A percentile compares a stretch with the other conserved stretches of the same genome.
phyloP scores from a whole-genome alignment of 2,329 filamentous ascomycete genomes.

The Aspergillus sp. region DNA sequence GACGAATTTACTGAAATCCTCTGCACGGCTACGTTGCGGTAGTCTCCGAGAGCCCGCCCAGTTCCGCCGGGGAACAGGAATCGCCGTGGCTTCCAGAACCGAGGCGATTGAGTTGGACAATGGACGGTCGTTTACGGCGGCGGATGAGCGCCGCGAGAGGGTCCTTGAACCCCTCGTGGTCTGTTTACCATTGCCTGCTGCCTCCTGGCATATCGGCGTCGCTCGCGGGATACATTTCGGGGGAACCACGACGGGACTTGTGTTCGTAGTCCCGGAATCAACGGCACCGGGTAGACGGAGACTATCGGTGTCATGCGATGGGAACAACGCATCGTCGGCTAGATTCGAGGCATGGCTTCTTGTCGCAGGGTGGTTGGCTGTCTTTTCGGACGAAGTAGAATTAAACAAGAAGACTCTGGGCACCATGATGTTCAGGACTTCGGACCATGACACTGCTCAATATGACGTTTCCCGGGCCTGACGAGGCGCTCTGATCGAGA shows the following conservation, averaged over 20 bases:
- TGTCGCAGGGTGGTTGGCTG: slow-evolving; percentile 11
- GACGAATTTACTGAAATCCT: slow-evolving; percentile 48
- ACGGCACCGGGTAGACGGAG: slow-evolving; percentile 10
- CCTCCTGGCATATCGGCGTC: slow-evolving; percentile 10
- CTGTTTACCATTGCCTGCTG: slow-evolving; percentile 10
- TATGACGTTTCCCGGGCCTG: slow-evolving; percentile 19
- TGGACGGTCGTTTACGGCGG: slow-evolving; percentile 28
- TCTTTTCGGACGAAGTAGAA: slow-evolving; percentile 20
- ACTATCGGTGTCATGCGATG: slow-evolving; percentile 7
- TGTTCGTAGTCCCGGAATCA: slow-evolving; percentile 11
- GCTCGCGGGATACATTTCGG: slow-evolving; percentile 21
- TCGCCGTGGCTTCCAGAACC: slow-evolving; percentile 50
- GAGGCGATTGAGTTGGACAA: slow-evolving; percentile 49
- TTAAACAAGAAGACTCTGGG: slow-evolving; percentile 31
- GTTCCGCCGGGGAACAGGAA: slow-evolving; percentile 42
- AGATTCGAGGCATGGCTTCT: slow-evolving; percentile 1
- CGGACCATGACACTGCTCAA: slow-evolving; percentile 7
- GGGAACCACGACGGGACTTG: slow-evolving; percentile 28
- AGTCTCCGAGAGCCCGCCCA: slow-evolving; percentile 31
- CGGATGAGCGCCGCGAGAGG: slow-evolving; percentile 18
- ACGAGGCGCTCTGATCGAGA: slow-evolving; percentile 33
- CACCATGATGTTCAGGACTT: slow-evolving; percentile 31
- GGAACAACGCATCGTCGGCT: slow-evolving; percentile 4
- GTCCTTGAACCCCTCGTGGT: slow-evolving; percentile 11
- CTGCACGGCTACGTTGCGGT: slow-evolving; percentile 33